These are phyloP conservation scores for Simmondsia chinensis DNA, from an alignment of 148 eudicot genomes.

Conservation along the genomic window DNA sequence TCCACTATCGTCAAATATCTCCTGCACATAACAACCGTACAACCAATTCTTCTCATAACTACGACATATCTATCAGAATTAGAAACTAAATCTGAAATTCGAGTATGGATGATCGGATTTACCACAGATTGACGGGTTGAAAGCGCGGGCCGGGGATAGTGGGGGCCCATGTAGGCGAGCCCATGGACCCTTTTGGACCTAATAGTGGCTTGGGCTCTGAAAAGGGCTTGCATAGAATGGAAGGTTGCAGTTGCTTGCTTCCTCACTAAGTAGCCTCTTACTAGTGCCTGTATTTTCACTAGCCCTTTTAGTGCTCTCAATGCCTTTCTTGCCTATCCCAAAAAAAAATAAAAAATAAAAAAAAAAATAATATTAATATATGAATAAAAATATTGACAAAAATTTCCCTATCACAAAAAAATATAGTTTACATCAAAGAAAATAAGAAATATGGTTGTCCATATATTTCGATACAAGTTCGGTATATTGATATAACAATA, in stretches of 20 bases:
- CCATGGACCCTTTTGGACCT: constrained; percentile 40
- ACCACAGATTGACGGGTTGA: constrained; percentile 38
- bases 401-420: too few relatives aligned
- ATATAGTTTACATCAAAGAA: too few relatives aligned
- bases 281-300: constrained; percentile 75
- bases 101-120: too few relatives aligned
- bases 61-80: too few relatives aligned
- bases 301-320: constrained; percentile 64
- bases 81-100: too few relatives aligned
- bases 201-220: constrained; percentile 62
- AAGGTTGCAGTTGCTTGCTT: constrained; percentile 78
- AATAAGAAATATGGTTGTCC: too few relatives aligned
- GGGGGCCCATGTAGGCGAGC: not conserved
- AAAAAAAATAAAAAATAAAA: not conserved
- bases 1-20: constrained; percentile 42
- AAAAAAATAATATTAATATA: too few relatives aligned
- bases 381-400: too few relatives aligned
- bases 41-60: too few relatives aligned
- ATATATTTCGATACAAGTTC: too few relatives aligned
- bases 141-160: constrained; percentile 9
- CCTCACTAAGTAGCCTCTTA: constrained; percentile 71
- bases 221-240: constrained; percentile 68
- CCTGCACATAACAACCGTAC: constrained; percentile 23
- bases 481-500: too few relatives aligned
- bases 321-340: constrained; percentile 60